Evolutionary conservation across 345 rosid genomes (phyloP), one percentile per base, ranked within the genome.

Genomic region (Aquilaria sinensis): DNA sequence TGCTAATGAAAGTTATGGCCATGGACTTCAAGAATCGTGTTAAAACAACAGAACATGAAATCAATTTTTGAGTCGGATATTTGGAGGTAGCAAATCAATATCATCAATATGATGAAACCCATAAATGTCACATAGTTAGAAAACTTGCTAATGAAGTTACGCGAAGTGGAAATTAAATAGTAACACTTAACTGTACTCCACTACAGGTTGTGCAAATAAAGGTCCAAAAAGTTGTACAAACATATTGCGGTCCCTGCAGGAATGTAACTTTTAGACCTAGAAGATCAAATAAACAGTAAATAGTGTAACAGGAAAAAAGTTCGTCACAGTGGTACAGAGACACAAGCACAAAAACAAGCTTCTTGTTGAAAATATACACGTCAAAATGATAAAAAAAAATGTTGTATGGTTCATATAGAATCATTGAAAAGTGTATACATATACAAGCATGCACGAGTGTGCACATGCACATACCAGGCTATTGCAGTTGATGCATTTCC

Each of bases 201-300:
- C 96, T 83, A 68, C 97, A 90, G 59, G 74, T 88, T 47, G 80
- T 85, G 83, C 99, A 94, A 58, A 90, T 80, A 76, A 94, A 94
- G 56, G 97, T 85, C 64, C 69, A 80, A 78, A 94, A 94, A 29
- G 90, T 90, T 63, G 95, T 82, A 77, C 99, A 94, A 43, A 88
- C 96, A 68, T 90, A 94, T 67, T 94, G 99, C 1, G 99, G 96
- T 60, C 97, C 99, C 99, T 94, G 85, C 65, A 60, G 70, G 30
- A 61, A 37, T 29, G 57, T 69, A 31, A 9, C 2, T 8, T 34
- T 10, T 2, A 65, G 37, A 57, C 41, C 37, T 5, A 16, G 9
- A 49, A 4, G 31, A 54, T 14, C 1, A 31, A 11, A 12, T 57
- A 45, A 56, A 41, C 6, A 30, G 34, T 6, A 61, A 12, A 32